These are phyloP conservation scores for Euptelea pleiosperma DNA, from an alignment of 164 flowering plant species.

Conservation along the genomic window DNA sequence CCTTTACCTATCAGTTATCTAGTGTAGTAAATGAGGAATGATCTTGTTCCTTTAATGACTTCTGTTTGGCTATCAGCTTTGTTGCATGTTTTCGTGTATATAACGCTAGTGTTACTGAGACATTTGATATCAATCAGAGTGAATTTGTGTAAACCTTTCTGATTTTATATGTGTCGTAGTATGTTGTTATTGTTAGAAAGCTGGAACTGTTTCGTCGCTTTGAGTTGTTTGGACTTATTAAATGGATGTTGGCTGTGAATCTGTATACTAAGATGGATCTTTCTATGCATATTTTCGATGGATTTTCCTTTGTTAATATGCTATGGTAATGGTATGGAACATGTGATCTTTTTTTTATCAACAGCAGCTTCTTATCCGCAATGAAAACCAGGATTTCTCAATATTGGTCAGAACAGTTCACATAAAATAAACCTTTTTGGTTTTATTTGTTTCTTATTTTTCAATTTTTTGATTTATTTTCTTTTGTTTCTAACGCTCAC, in stretches of 20 bases:
- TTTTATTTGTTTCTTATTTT: too few species aligned
- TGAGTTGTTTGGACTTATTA: neutral
- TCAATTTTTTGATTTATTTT: too few species aligned
- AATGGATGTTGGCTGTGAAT: neutral
- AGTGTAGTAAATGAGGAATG: neutral
- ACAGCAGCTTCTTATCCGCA: too few species aligned
- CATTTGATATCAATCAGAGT: neutral
- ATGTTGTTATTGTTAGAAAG: neutral
- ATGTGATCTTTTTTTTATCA: too few species aligned
- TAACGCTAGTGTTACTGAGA: neutral
- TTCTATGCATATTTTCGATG: too few species aligned
- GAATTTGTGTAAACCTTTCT: neutral
- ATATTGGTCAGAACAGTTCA: too few species aligned
- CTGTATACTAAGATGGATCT: neutral
- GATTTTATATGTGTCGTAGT: neutral
- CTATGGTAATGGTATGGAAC: too few species aligned
- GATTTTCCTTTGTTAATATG: too few species aligned
- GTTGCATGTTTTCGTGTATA: neutral
- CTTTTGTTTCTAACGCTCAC: too few species aligned
- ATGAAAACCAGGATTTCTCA: too few species aligned
- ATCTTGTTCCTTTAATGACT: neutral
- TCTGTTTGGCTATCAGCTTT: neutral
- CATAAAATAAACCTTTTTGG: too few species aligned
- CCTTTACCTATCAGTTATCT: neutral
- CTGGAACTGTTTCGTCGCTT: neutral